A percentile compares a stretch with the other conserved stretches of the same genome.
phyloP scores from a whole-genome alignment of 1,139 yeast genomes.

The Sugiyamaella paludigena region DNA sequence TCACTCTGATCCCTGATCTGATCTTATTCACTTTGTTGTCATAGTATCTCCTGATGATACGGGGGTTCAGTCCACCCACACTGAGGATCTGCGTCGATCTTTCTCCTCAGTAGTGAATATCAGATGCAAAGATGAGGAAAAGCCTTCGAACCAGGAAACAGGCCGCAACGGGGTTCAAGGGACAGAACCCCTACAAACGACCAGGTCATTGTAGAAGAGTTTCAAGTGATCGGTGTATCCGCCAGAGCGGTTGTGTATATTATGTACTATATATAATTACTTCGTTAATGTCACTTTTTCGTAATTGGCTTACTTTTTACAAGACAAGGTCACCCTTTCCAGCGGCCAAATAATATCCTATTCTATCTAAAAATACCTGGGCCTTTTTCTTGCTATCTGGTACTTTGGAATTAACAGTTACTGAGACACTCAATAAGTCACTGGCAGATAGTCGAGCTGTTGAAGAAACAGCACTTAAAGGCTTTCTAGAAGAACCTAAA shows the following conservation, averaged over 20 bases:
- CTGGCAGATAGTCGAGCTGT: slow-evolving; percentile 26
- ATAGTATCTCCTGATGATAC: too few relatives aligned
- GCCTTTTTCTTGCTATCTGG: slow-evolving; percentile 48
- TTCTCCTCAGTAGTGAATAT: too few relatives aligned
- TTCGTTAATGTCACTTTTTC: slow-evolving; percentile 1
- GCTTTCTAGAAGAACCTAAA: slow-evolving; percentile 30
- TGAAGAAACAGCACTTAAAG: slow-evolving; percentile 28
- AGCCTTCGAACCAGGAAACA: too few relatives aligned
- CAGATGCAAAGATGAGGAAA: too few relatives aligned
- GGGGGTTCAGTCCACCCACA: too few relatives aligned
- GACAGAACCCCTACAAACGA: too few relatives aligned
- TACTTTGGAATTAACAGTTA: slow-evolving; percentile 48
- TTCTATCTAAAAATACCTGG: slow-evolving; percentile 36
- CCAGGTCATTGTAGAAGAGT: not conserved
- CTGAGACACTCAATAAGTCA: slow-evolving; percentile 36
- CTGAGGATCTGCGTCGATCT: too few relatives aligned
- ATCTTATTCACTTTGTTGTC: too few relatives aligned
- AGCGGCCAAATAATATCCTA: slow-evolving; percentile 31
- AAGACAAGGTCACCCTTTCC: slow-evolving; percentile 30
- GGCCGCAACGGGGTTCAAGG: too few relatives aligned
- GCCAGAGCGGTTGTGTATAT: not conserved
- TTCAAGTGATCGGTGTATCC: not conserved
- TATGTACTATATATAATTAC: slow-evolving; percentile 10
- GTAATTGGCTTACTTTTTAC: slow-evolving; percentile 1
- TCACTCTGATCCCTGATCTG: too few relatives aligned